These are phyloP conservation scores for Trichosporon inkin DNA, from an alignment of 1,284 basidiomycete genomes.

Conservation along the genomic window DNA sequence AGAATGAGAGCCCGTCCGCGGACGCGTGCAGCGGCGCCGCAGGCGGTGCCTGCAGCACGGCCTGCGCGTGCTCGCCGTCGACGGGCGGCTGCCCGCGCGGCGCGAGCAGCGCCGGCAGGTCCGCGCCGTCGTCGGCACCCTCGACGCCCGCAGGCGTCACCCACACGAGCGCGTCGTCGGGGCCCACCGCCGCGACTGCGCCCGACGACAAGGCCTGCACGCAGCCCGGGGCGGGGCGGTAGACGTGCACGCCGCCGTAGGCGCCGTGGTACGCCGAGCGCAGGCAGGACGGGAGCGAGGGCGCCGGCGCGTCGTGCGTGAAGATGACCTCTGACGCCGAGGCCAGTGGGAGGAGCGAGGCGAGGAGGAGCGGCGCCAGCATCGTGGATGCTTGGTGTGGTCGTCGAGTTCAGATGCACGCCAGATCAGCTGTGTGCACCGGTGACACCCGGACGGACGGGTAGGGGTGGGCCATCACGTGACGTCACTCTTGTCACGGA, in stretches of 20 bases:
- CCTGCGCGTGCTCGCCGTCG: background rate
- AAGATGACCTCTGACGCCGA: background rate
- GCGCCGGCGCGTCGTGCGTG: conserved; percentile 9
- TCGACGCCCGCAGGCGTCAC: conserved; percentile 4
- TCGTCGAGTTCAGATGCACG: background rate
- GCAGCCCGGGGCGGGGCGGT: conserved; percentile 23
- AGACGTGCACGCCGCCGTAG: conserved; percentile 29
- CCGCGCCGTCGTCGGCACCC: background rate
- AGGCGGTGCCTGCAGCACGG: background rate
- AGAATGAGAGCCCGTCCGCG: conserved; percentile 28
- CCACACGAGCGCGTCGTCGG: conserved; percentile 13
- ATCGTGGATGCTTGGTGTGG: background rate
- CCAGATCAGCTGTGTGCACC: too few relatives aligned
- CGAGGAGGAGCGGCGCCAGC: conserved; percentile 2
- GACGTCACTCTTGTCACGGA: too few relatives aligned
- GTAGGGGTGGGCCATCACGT: too few relatives aligned
- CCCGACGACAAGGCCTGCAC: conserved; percentile 18
- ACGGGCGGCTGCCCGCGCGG: background rate
- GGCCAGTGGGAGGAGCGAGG: conserved; percentile 2
- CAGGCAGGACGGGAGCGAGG: conserved; percentile 22
- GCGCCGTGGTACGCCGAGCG: conserved; percentile 28
- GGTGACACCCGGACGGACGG: background rate
- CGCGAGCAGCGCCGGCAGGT: background rate
- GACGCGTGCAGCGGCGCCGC: conserved; percentile 24
- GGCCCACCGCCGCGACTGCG: conserved; percentile 20